These are phyloP conservation scores for Candida manassasensis DNA, from an alignment of 805 yeast species.

Conservation along the genomic window DNA sequence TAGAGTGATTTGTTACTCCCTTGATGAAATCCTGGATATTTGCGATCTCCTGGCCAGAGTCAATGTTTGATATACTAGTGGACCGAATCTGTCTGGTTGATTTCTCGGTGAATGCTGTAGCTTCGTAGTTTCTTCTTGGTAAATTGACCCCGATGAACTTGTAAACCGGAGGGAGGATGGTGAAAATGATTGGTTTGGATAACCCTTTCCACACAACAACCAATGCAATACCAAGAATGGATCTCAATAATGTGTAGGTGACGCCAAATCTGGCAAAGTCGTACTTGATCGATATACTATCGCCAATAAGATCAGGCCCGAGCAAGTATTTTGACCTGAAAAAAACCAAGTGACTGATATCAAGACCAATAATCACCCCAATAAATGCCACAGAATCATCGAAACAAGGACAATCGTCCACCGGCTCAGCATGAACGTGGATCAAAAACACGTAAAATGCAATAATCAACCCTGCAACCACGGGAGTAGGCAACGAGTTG, in stretches of 20 bases:
- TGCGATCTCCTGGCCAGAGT: conserved; percentile 19
- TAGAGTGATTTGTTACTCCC: conserved; percentile 21
- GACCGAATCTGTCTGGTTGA: conserved; percentile 32
- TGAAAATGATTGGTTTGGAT: conserved; percentile 63
- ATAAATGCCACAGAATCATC: conserved; percentile 92
- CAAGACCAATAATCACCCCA: conserved; percentile 81
- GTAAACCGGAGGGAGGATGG: conserved; percentile 57
- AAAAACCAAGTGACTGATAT: conserved; percentile 54
- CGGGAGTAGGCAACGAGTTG: conserved; percentile 16
- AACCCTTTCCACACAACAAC: conserved; percentile 72
- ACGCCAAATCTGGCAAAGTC: conserved; percentile 40
- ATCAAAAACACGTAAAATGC: conserved; percentile 47
- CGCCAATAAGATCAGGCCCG: conserved; percentile 12
- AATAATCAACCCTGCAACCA: conserved; percentile 33
- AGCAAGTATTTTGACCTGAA: conserved; percentile 26
- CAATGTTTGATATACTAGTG: conserved; percentile 37
- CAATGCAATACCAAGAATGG: conserved; percentile 54
- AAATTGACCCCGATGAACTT: conserved; percentile 33
- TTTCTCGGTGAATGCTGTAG: conserved; percentile 33
- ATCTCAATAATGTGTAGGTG: conserved; percentile 39
- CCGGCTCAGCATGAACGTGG: conserved; percentile 74
- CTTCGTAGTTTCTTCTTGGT: conserved; percentile 33
- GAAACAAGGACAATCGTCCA: conserved; percentile 93
- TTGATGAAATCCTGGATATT: conserved; percentile 22
- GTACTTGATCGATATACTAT: conserved; percentile 40